These are phyloP conservation scores for Calvatia gigantea DNA, from an alignment of 768 basidiomycete species.

Conservation along the genomic window DNA sequence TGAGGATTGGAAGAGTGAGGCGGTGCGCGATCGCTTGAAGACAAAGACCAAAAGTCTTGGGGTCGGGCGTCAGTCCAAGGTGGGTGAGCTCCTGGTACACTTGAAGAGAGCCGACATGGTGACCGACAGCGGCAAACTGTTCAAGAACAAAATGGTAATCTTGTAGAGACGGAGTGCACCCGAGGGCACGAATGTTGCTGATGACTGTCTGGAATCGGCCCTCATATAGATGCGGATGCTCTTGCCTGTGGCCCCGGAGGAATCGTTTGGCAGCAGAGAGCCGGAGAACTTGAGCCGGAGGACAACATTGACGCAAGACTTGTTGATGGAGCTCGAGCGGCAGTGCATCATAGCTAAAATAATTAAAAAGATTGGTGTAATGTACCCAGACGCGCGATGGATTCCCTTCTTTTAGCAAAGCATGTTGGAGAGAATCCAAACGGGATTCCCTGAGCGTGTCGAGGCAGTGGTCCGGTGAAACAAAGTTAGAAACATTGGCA, in stretches of 20 bases:
- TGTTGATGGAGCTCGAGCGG: conserved; percentile 66
- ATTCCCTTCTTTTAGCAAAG: conserved; percentile 30
- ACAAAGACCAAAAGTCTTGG: conserved; percentile 58
- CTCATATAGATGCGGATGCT: conserved; percentile 55
- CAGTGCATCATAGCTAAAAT: conserved; percentile 43
- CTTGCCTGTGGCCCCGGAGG: conserved; percentile 30
- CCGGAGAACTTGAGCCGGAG: conserved; percentile 43
- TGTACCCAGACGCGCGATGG: conserved; percentile 59
- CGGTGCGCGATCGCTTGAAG: conserved; percentile 73
- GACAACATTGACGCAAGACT: conserved; percentile 66
- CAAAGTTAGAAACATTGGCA: not conserved
- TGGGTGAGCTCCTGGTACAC: conserved; percentile 58
- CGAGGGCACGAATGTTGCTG: conserved; percentile 60
- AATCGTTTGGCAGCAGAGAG: conserved; percentile 38
- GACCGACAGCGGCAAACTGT: conserved; percentile 76
- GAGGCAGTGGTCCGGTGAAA: not conserved
- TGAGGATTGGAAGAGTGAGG: conserved; percentile 53
- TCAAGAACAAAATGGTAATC: conserved; percentile 76
- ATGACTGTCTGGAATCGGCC: conserved; percentile 64
- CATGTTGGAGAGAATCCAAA: conserved; percentile 25
- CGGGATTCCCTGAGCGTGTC: not conserved
- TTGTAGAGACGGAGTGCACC: conserved; percentile 43
- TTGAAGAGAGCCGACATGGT: conserved; percentile 53
- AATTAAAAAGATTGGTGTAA: conserved; percentile 56
- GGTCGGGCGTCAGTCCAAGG: conserved; percentile 41